Percentiles rank a stretch among this genome's conserved stretches.
Evolutionary conservation across 306 rosid genomes (phyloP).

Genomic region (Vachellia collinsii): DNA sequence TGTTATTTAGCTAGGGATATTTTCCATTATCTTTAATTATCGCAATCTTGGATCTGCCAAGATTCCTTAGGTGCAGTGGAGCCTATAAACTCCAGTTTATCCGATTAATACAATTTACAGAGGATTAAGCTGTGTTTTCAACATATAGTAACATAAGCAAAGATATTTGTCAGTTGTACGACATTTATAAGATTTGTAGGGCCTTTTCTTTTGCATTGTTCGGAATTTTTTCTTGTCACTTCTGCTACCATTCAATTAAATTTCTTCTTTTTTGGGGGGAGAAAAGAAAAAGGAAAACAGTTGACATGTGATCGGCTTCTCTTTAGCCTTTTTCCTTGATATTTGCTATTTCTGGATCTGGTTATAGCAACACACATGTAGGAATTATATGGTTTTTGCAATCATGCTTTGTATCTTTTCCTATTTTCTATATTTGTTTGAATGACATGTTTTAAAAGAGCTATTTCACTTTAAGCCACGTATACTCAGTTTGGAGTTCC

Average conservation of each 20-base stretch:
- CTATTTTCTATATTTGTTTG: conserved; percentile 5
- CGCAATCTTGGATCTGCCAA: no score
- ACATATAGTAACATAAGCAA: not conserved
- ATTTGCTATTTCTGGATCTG: not conserved
- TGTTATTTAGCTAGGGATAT: no score
- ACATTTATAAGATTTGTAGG: not conserved
- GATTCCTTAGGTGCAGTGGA: no score
- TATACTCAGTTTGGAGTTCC: conserved; percentile 24
- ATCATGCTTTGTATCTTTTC: not conserved
- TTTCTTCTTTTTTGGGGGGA: not conserved
- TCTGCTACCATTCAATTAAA: not conserved
- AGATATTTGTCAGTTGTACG: not conserved
- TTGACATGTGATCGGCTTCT: not conserved
- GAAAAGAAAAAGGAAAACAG: no score
- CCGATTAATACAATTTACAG: no score
- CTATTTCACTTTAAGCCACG: conserved; percentile 17
- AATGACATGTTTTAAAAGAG: conserved; percentile 16
- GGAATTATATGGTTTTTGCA: not conserved
- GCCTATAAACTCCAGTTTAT: no score
- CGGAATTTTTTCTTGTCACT: not conserved
- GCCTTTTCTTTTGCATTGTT: not conserved
- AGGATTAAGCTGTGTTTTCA: no score
- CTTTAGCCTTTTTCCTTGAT: not conserved
- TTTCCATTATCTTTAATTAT: no score
- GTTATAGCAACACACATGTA: not conserved